These are phyloP conservation scores for Vickermania spadyakhi DNA, from an alignment of 208 protist genomes.

Conservation along the genomic window DNA sequence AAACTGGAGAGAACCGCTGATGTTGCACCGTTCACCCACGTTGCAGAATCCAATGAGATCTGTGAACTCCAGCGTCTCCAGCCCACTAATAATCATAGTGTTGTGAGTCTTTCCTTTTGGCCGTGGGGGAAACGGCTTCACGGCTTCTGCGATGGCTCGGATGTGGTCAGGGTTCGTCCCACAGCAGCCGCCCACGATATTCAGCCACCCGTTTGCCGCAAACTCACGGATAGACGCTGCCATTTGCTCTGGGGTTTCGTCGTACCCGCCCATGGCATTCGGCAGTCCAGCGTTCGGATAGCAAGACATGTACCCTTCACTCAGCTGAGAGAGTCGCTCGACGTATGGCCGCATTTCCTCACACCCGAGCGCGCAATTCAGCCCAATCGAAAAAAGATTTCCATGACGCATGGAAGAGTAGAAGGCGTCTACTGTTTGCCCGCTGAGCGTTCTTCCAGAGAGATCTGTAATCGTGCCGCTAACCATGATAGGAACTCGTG, in stretches of 20 bases:
- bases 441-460: too few relatives aligned
- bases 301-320: conserved; percentile 47
- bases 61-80: conserved; percentile 82
- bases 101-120: conserved; percentile 13
- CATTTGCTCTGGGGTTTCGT: conserved; percentile 61
- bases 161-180: conserved; percentile 67
- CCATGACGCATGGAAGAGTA: conserved; percentile 80
- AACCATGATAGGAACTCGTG: conserved; percentile 62
- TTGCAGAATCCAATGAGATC: conserved; percentile 91
- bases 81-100: conserved; percentile 69
- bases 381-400: conserved; percentile 86
- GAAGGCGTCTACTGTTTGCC: conserved; percentile 95
- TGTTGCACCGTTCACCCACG: conserved; percentile 96
- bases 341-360: conserved; percentile 53
- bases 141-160: conserved; percentile 35
- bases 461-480: too few relatives aligned
- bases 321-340: conserved; percentile 28
- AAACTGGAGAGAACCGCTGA: conserved; percentile 92
- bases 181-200: conserved; percentile 73
- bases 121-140: conserved; percentile 18
- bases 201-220: conserved; percentile 34
- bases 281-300: conserved; percentile 80
- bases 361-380: conserved; percentile 93
- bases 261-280: conserved; percentile 71
- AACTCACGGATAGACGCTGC: conserved; percentile 44